Evolutionary conservation across 768 basidiomycete genomes (phyloP), one percentile per base, ranked within the genome.

Genomic region (Rhodosporidiobolus sp.): DNA sequence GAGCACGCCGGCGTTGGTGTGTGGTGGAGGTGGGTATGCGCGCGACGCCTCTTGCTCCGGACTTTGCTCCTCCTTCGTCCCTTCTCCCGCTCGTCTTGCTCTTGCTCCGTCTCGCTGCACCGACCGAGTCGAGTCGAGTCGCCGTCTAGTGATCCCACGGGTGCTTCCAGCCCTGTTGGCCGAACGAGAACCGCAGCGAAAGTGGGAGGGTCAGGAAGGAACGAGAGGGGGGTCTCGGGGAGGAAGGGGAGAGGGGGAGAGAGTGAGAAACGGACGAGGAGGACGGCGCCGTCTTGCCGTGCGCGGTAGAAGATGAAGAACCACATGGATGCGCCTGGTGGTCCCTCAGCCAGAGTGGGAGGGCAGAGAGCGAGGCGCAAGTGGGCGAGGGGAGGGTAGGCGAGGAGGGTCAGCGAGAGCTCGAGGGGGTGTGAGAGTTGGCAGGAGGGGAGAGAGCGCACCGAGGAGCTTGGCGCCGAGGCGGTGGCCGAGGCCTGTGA

Each of bases 241-340:
- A n/a, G 54, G 26, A 38, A 19, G 35, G 50, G 28, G 48, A 9
- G 26, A 19, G 52, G 28, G 55, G 26, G 35, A 52, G 9, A 4
- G 30, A 28, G 28, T 5, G 28, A 7, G 46, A 11, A 43, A 58
- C 75, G 52, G 26, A 76, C 75, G 63, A 76, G 75, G 59, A 76
- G 69, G 48, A 76, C 75, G 11, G 68, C 34, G 4, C 72, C 72
- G 63, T 76, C 75, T 22, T 70, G 65, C 10, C 72, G 66, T 46
- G 68, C 71, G 35, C 65, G 63, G 61, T 65, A 75, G 58, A 78
- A 74, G 70, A 78, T 61, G 70, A 76, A 78, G 69, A 62, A 77
- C 78, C 58, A 78, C 79, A 76, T 77, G 46, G 50, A 78, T 64
- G 59, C 80, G 28, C 80, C 59, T 79, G 77, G 26, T 16, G 63